Percentiles rank a stretch among this genome's conserved stretches.
Evolutionary conservation across 257 asterid genomes (phyloP).

Genomic region (Lycium barbarum): DNA sequence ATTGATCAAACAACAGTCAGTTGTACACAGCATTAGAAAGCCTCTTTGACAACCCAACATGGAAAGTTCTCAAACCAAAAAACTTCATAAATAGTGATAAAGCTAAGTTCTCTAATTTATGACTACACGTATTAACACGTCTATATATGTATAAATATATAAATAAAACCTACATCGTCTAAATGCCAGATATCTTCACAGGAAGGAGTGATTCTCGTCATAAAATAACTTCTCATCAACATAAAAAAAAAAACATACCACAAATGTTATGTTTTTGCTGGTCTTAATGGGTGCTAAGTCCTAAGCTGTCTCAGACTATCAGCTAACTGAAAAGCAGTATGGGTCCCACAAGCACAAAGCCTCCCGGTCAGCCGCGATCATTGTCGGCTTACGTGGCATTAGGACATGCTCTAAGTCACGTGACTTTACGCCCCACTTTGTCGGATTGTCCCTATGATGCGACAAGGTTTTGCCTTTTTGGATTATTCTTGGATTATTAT

Average conservation of each 20-base stretch:
- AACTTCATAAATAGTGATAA: too few relatives aligned
- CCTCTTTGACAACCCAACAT: too few relatives aligned
- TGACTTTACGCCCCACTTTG: slow-evolving; percentile 42
- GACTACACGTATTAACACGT: too few relatives aligned
- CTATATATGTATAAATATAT: too few relatives aligned
- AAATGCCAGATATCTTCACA: too few relatives aligned
- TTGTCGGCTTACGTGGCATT: slow-evolving; percentile 39
- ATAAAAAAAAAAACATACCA: not conserved
- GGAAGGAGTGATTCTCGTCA: too few relatives aligned
- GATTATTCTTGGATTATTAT: not conserved
- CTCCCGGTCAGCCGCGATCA: slow-evolving; percentile 29
- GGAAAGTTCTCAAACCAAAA: too few relatives aligned
- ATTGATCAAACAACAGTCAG: too few relatives aligned
- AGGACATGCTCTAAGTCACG: slow-evolving; percentile 30
- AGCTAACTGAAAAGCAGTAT: not conserved
- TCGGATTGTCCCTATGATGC: slow-evolving; percentile 42
- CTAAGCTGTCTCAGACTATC: slow-evolving; percentile 33
- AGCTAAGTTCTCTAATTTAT: too few relatives aligned
- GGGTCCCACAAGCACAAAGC: slow-evolving; percentile 24
- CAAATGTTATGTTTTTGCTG: not conserved
- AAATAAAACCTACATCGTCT: too few relatives aligned
- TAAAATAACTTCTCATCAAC: not conserved
- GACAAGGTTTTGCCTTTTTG: slow-evolving; percentile 39
- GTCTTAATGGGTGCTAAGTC: not conserved
- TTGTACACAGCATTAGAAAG: too few relatives aligned